phyloP scores from a whole-genome alignment of 2,329 filamentous ascomycete species.

The Xylaria sp. region DNA sequence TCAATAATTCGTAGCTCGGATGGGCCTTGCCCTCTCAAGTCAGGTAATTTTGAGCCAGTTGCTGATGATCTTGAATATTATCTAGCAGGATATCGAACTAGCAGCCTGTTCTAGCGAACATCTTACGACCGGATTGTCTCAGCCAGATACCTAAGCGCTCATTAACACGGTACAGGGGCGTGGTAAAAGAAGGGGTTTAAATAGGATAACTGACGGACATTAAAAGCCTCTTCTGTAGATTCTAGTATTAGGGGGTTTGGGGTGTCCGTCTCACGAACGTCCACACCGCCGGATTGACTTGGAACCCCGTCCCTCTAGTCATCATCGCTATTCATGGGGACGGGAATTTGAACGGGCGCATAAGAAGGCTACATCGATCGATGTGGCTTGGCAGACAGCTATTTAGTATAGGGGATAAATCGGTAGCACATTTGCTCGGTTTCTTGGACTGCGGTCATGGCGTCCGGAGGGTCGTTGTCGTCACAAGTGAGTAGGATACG shows the following conservation, averaged over 20 bases:
- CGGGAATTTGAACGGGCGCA: conserved; percentile 8
- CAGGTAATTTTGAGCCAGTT: conserved; percentile 38
- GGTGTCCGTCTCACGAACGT: conserved; percentile 10
- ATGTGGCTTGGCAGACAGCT: conserved; percentile 13
- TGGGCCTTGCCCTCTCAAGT: conserved; percentile 33
- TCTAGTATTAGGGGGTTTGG: conserved; percentile 2
- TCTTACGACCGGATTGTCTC: conserved; percentile 36
- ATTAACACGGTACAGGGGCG: conserved; percentile 30
- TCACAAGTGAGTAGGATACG: neutral
- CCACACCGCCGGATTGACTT: conserved; percentile 27
- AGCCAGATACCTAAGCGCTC: conserved; percentile 19
- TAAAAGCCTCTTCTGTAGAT: neutral
- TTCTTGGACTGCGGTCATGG: neutral
- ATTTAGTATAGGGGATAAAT: neutral
- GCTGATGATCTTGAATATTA: conserved; percentile 20
- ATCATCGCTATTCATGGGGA: conserved; percentile 18
- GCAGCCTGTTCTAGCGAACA: conserved; percentile 31
- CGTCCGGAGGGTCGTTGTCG: neutral
- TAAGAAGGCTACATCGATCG: conserved; percentile 14
- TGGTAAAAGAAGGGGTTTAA: neutral
- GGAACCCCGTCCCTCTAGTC: conserved; percentile 3
- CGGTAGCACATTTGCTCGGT: neutral
- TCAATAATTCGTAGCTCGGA: conserved; percentile 24
- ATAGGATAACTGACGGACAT: conserved; percentile 8
- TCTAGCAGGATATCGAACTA: conserved; percentile 41